phyloP scores from a whole-genome alignment of 139 green algal species.

The Deuterostichococcus epilithicus region DNA sequence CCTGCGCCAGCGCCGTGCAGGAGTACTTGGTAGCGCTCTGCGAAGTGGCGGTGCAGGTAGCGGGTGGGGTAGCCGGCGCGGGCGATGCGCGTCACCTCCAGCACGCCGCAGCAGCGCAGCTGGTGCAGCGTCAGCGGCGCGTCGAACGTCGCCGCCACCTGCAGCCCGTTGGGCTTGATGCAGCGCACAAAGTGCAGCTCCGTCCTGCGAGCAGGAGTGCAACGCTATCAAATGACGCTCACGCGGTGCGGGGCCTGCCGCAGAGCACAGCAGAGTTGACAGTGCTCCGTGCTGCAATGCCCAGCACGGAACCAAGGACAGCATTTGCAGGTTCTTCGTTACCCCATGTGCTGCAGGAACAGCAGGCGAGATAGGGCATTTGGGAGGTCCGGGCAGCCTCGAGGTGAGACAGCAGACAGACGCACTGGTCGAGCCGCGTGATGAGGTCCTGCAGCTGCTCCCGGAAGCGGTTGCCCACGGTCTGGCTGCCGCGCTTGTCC shows the following conservation, averaged over 20 bases:
- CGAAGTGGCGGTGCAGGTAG: conserved; percentile 76
- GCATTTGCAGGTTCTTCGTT: too few species aligned
- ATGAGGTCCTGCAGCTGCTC: conserved; percentile 78
- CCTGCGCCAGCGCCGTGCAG: conserved; percentile 24
- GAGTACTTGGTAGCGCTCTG: conserved; percentile 76
- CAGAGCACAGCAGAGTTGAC: too few species aligned
- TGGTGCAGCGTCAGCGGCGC: conserved; percentile 79
- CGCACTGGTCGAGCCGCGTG: conserved; percentile 50
- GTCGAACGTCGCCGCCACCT: conserved; percentile 66
- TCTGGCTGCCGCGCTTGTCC: conserved; percentile 30
- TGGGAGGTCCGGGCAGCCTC: too few species aligned
- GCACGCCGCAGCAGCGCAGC: conserved; percentile 92
- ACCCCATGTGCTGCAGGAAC: too few species aligned
- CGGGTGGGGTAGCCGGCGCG: conserved; percentile 89
- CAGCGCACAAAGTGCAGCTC: conserved; percentile 95
- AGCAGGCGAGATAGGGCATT: too few species aligned
- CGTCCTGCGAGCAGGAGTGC: conserved; percentile 28
- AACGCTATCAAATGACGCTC: too few species aligned
- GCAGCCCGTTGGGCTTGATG: conserved; percentile 90
- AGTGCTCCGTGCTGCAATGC: too few species aligned
- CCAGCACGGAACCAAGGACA: too few species aligned
- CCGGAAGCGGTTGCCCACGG: conserved; percentile 64
- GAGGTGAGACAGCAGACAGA: background rate
- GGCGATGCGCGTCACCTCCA: conserved; percentile 90
- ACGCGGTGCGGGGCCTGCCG: too few species aligned